These are phyloP conservation scores for Pseudovirgaria hyperparasitica DNA, from an alignment of 2,329 filamentous ascomycete species.

Conservation along the genomic window DNA sequence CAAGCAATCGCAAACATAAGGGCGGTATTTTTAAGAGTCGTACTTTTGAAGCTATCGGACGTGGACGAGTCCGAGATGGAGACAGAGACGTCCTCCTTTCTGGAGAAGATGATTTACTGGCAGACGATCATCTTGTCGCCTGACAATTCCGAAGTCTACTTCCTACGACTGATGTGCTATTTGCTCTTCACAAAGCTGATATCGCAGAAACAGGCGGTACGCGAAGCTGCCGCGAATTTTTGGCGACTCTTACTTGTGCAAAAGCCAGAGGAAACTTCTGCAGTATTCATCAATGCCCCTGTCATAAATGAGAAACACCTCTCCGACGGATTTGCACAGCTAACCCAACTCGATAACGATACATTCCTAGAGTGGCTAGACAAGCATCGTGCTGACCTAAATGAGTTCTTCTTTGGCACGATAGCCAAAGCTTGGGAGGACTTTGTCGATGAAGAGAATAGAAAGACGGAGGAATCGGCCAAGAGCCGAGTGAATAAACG, in stretches of 20 bases:
- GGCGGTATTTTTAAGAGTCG: constrained; percentile 62
- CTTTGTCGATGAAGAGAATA: constrained; percentile 74
- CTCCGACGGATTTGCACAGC: constrained; percentile 63
- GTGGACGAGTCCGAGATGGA: constrained; percentile 56
- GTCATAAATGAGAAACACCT: constrained; percentile 58
- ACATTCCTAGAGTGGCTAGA: constrained; percentile 84
- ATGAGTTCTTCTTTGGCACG: constrained; percentile 68
- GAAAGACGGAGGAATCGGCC: constrained; percentile 62
- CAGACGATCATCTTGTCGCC: constrained; percentile 77
- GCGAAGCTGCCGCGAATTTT: constrained; percentile 66
- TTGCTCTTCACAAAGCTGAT: constrained; percentile 83
- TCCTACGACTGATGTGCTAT: constrained; percentile 79
- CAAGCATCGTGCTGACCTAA: constrained; percentile 63
- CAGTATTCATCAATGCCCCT: constrained; percentile 60
- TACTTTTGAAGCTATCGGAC: constrained; percentile 72
- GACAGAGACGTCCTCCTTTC: constrained; percentile 53
- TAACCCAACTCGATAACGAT: constrained; percentile 81
- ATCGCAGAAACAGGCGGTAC: constrained; percentile 52
- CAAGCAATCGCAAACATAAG: constrained; percentile 69
- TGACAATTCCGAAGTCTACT: constrained; percentile 66
- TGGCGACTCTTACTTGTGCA: constrained; percentile 91
- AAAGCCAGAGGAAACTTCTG: constrained; percentile 70
- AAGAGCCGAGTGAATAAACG: constrained; percentile 59
- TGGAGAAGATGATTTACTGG: constrained; percentile 88
- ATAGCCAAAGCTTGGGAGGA: constrained; percentile 78